phyloP scores from a whole-genome alignment of 768 basidiomycete species.

The Xerocomellus chrysenteron region DNA sequence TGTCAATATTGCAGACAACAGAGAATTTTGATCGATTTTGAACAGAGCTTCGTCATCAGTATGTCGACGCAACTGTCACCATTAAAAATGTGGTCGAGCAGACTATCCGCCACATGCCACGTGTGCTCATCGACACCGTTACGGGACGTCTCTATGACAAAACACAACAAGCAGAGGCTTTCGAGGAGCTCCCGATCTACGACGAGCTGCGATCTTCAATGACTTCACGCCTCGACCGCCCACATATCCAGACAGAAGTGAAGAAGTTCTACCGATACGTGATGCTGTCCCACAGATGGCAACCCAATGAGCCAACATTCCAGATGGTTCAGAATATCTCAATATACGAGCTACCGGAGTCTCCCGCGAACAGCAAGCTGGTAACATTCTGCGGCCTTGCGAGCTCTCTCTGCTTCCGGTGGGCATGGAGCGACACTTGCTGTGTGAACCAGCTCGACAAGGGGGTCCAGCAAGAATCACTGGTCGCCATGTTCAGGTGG shows the following conservation, averaged over 20 bases:
- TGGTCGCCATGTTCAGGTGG: slow-evolving; percentile 16
- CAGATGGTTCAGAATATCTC: slow-evolving; percentile 1
- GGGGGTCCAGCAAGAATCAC: background rate
- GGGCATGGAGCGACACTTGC: slow-evolving; percentile 14
- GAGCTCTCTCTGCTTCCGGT: background rate
- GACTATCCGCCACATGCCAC: background rate
- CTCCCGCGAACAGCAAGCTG: background rate
- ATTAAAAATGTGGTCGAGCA: background rate
- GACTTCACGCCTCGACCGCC: background rate
- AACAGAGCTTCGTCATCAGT: background rate
- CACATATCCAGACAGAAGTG: background rate
- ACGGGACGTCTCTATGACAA: slow-evolving; percentile 5
- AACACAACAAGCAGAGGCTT: slow-evolving; percentile 1
- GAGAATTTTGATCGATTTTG: too few relatives aligned
- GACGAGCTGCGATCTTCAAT: slow-evolving; percentile 2
- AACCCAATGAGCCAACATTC: background rate
- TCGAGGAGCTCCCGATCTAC: slow-evolving; percentile 2
- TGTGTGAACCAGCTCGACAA: background rate
- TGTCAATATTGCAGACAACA: background rate
- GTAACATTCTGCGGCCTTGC: background rate
- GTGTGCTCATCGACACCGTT: background rate
- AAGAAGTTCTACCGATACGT: slow-evolving; percentile 1
- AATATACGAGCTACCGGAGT: background rate
- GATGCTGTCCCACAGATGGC: slow-evolving; percentile 8
- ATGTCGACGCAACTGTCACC: background rate